Evolutionary conservation across 495 filamentous ascomycete genomes (phyloP).

Genomic region (Penicillium pulvis): DNA sequence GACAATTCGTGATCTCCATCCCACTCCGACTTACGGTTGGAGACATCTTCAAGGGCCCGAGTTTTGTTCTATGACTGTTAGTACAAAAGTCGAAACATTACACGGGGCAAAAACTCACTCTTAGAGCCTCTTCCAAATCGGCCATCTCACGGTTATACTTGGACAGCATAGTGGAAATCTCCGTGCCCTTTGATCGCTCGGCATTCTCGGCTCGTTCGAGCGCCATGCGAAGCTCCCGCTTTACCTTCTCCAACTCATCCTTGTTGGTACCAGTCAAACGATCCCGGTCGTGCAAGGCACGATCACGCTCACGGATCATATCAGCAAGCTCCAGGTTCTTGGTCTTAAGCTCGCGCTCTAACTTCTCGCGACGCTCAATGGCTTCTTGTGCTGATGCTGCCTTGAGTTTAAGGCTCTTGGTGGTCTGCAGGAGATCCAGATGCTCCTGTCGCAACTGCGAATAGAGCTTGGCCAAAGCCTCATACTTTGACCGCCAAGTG

Average conservation of each 20-base stretch:
- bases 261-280: constrained; percentile 80
- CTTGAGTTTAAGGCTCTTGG: constrained; percentile 93
- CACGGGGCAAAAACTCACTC: constrained; percentile 40
- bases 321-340: constrained; percentile 98
- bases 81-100: constrained; percentile 1
- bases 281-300: constrained; percentile 92
- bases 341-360: constrained; percentile 96
- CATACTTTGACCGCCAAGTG: constrained; percentile 96
- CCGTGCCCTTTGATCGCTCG: constrained; percentile 87
- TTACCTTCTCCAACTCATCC: constrained; percentile 93
- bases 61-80: constrained; percentile 65
- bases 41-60: constrained; percentile 81
- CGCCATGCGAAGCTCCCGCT: constrained; percentile 93
- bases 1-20: constrained; percentile 81
- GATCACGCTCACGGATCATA: constrained; percentile 96
- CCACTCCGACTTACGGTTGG: constrained; percentile 73
- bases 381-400: constrained; percentile 96
- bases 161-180: constrained; percentile 89
- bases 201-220: constrained; percentile 90
- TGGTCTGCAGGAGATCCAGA: constrained; percentile 89
- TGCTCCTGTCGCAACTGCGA: constrained; percentile 95
- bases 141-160: constrained; percentile 98
- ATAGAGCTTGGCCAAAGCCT: constrained; percentile 94
- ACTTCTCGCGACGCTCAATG: constrained; percentile 89
- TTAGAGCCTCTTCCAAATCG: constrained; percentile 88